phyloP scores from a whole-genome alignment of 345 rosid genomes.

The Gossypium rotundifolium region DNA sequence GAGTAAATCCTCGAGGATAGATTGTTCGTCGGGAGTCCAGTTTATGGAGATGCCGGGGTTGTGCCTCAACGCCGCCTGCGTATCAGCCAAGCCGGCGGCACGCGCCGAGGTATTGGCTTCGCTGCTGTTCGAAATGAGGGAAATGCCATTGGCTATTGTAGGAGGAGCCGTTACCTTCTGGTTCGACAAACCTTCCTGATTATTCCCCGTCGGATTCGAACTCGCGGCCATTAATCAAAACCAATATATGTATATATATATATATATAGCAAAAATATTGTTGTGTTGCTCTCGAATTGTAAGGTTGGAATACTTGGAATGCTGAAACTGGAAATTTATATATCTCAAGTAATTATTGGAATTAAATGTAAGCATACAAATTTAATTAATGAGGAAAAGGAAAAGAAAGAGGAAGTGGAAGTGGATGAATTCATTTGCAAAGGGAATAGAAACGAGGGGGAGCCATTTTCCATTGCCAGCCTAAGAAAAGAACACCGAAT shows the following conservation, averaged over 20 bases:
- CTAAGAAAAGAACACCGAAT: background rate
- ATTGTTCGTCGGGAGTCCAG: slow-evolving; percentile 71
- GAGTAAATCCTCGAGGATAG: slow-evolving; percentile 61
- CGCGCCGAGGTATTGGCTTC: slow-evolving; percentile 15
- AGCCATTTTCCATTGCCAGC: background rate
- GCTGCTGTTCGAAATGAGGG: slow-evolving; percentile 42
- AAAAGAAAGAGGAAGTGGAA: background rate
- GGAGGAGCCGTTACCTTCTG: slow-evolving; percentile 34
- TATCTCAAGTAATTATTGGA: background rate
- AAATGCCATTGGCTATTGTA: slow-evolving; percentile 34
- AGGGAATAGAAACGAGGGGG: background rate
- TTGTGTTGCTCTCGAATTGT: background rate
- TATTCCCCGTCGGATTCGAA: slow-evolving; percentile 48
- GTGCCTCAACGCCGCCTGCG: slow-evolving; percentile 52
- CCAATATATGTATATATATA: background rate
- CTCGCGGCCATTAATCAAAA: slow-evolving; percentile 51
- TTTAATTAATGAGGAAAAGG: background rate
- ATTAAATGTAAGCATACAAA: background rate
- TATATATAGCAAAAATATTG: too few species aligned
- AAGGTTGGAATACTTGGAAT: background rate
- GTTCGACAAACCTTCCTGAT: slow-evolving; percentile 42
- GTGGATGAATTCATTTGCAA: background rate
- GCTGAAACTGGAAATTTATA: background rate
- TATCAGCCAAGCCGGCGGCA: slow-evolving; percentile 22
- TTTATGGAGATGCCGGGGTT: slow-evolving; percentile 56